Base-by-base conservation (phyloP, 345 rosid species). In the Rhodomyrtus tomentosa region DNA sequence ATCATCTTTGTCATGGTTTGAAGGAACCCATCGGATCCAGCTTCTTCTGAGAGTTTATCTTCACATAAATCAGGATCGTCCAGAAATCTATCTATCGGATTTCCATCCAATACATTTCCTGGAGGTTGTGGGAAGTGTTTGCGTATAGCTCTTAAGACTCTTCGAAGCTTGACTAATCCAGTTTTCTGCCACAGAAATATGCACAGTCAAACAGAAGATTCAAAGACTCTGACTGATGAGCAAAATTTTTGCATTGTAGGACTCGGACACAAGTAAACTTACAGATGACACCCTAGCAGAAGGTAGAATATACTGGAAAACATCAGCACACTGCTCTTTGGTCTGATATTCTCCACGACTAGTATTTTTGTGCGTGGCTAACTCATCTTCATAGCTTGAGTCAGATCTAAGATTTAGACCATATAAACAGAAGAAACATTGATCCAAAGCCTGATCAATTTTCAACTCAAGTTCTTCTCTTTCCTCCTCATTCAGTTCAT, bases 341-440 rank as follows among this genome's bases (percentile, higher is more conserved):
- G 99, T 95, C 89, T 97, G 99, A 87, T 97, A 95, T 85, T 95
- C 99, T 89, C 98, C 99, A 50, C 95, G 94, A 89, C 98, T 95
- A 74, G 95, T 91, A 92, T 92, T 97, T 89, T 88, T 94, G 92
- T 97, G 99, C 87, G 87, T 87, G 83, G 92, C 98, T 88, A 97
- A 91, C 87, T 97, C 98, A 90, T 93, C 99, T 80, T 97, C 98
- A 85, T 92, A 92, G 50, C 96, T 92, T 81, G 98, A 90, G 89
- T 97, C 98, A 56, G 92, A 93, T 92, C 98, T 93, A 87, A 97
- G 95, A 90, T 95, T 97, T 85, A 97, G 95, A 89, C 99, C 99
- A 87, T 97, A 97, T 83, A 97, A 89, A 89, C 99, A 97, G 92
- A 95, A 97, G 88, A 97, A 95, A 85, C 99, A 95, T 88, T 95